Base-by-base conservation (phyloP, 768 basidiomycete genomes). In the Artomyces pyxidatus region DNA sequence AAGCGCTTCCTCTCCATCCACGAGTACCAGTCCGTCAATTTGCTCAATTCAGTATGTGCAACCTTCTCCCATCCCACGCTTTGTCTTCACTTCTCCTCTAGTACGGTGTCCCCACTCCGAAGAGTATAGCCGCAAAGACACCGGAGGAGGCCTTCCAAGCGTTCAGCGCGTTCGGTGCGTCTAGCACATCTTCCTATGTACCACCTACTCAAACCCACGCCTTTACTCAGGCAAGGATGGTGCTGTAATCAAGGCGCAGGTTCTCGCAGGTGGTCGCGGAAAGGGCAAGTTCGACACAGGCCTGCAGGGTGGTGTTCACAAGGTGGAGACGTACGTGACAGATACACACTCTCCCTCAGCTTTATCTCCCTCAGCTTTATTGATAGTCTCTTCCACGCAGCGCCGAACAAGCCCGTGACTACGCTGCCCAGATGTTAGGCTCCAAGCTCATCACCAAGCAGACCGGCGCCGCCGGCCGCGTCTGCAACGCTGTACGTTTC, bases 231-330 rank as follows among this genome's bases (percentile, higher is more conserved):
- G 81, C 53, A 72, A 73, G 27, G 74, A 85, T 48, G 78, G 80
- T 54, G 83, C 95, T 45, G 95, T 99, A 28, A 94, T 99, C 69
- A 98, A 98, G 71, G 96, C 96, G 32, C 96, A 99, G 67, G 96
- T 99, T 6, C 85, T 99, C 48, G 96, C 96, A 56, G 96, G 96
- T 60, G 96, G 96, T 55, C 84, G 96, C 62, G 96, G 96, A 59
- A 98, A 98, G 77, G 96, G 96, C 32, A 85, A 85, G 59, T 99
- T 99, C 60, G 83, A 92, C 71, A 91, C 80, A 64, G 96, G 96
- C 16, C 82, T 98, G 66, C 86, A 97, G 67, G 96, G 96, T 49
- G 96, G 96, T 69, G 96, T 99, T 5, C 95, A 98, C 65, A 80
- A 88, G 76, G 78, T 97, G 47, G 77, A 89, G 63, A 87, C 78